A percentile compares a stretch with the other conserved stretches of the same genome.
phyloP scores from a whole-genome alignment of 352 stramenopile genomes.

The Pythium aristosporum region DNA sequence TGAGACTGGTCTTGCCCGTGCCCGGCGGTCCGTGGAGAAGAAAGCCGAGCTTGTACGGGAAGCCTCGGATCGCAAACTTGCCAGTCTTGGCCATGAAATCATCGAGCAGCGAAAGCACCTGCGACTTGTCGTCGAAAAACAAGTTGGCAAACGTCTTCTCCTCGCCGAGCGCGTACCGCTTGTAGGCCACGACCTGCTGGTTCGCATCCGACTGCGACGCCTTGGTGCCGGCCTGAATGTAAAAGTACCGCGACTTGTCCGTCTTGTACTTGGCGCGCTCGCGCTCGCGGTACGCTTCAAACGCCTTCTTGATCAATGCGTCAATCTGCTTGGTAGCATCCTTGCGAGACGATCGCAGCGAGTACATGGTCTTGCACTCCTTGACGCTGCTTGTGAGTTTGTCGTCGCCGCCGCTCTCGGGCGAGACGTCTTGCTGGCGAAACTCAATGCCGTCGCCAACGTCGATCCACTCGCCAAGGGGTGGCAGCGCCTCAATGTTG shows the following conservation, averaged over 20 bases:
- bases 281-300: constrained; percentile 30
- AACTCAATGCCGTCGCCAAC: constrained; percentile 32
- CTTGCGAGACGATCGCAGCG: constrained; percentile 19
- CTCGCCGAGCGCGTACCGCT: constrained; percentile 31
- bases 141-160: constrained; percentile 81
- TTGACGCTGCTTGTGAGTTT: constrained; percentile 18
- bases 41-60: constrained; percentile 83
- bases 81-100: constrained; percentile 58
- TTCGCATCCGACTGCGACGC: constrained; percentile 9
- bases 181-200: constrained; percentile 26
- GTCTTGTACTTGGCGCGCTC: constrained; percentile 30
- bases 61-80: constrained; percentile 81
- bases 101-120: constrained; percentile 56
- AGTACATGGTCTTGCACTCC: constrained; percentile 29
- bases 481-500: constrained; percentile 34
- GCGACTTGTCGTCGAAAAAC: constrained; percentile 78
- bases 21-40: constrained; percentile 81
- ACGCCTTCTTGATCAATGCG: constrained; percentile 34
- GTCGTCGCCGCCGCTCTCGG: constrained; percentile 15
- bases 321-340: constrained; percentile 39
- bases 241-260: constrained; percentile 47
- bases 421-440: constrained; percentile 27
- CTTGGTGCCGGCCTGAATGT: constrained; percentile 29
- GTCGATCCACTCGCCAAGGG: constrained; percentile 25
- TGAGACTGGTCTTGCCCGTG: constrained; percentile 85